Conservation (phyloP, 192 early-diverging fungal species). For the Entomortierella beljakovae region DNA sequence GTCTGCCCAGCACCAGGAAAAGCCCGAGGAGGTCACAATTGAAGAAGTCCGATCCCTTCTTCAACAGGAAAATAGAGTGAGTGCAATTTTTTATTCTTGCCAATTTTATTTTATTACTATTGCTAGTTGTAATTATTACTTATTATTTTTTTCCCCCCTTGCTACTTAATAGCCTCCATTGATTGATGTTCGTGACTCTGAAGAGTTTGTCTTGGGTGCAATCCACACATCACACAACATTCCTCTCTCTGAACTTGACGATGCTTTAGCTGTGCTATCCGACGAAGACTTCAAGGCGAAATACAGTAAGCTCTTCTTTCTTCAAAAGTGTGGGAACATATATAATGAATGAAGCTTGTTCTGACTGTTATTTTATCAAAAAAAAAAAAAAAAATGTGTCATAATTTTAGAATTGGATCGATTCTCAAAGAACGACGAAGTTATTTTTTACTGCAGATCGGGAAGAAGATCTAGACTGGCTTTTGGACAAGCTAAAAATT, state of each 20-base stretch:
- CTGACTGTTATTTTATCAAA: not conserved
- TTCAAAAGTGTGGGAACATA: not conserved
- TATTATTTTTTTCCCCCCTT: not conserved
- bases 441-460: conserved; percentile 74
- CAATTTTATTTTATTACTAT: not conserved
- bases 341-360: not conserved
- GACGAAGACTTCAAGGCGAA: conserved; percentile 54
- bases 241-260: conserved; percentile 63
- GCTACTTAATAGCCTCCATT: conserved; percentile 47
- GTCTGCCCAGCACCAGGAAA: not conserved
- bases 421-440: conserved; percentile 58
- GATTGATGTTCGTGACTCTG: conserved; percentile 73
- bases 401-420: conserved; percentile 59
- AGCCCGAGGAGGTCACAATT: conserved; percentile 11
- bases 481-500: conserved; percentile 60
- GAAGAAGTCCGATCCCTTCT: conserved; percentile 8
- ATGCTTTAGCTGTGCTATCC: conserved; percentile 37
- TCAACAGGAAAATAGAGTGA: conserved; percentile 4
- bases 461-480: conserved; percentile 71
- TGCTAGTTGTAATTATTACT: not conserved
- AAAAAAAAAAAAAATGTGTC: conserved; percentile 9
- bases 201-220: conserved; percentile 62
- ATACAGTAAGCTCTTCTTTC: conserved; percentile 22
- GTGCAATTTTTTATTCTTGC: not conserved
- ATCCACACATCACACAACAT: conserved; percentile 72